phyloP scores from a whole-genome alignment of 2,329 filamentous ascomycete genomes.

The Hymenoscyphus albidus region DNA sequence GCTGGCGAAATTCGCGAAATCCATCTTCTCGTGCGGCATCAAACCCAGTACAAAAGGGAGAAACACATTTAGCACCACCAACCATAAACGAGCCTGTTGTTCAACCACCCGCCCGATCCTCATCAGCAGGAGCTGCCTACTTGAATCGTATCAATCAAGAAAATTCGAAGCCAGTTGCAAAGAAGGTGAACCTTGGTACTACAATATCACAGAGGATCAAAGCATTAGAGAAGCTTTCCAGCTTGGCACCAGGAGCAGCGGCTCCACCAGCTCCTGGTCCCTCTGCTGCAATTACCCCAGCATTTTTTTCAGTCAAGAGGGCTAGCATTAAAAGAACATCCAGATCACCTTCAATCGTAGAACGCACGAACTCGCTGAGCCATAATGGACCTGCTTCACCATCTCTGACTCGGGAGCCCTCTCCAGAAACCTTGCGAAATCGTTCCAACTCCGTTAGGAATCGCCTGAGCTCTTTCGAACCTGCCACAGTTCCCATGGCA shows the following conservation, averaged over 20 bases:
- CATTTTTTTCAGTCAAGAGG: conserved; percentile 58
- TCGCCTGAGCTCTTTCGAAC: conserved; percentile 27
- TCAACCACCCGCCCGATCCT: conserved; percentile 25
- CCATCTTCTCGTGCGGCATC: conserved; percentile 36
- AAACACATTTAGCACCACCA: conserved; percentile 39
- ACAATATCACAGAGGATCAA: conserved; percentile 95
- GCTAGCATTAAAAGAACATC: conserved; percentile 33
- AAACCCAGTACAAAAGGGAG: conserved; percentile 35
- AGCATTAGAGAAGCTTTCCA: conserved; percentile 75
- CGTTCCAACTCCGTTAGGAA: conserved; percentile 32
- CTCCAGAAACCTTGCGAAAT: conserved; percentile 41
- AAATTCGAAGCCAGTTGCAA: conserved; percentile 50
- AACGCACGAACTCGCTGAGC: conserved; percentile 38
- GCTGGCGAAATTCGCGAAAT: conserved; percentile 17
- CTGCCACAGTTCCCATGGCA: conserved; percentile 18
- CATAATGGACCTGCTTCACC: conserved; percentile 33
- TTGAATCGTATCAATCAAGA: conserved; percentile 53
- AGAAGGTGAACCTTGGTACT: conserved; percentile 79
- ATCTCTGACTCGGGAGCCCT: conserved; percentile 43
- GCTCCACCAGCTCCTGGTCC: conserved; percentile 19
- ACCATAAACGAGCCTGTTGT: conserved; percentile 22
- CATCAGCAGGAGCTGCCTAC: conserved; percentile 52
- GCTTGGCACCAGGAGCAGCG: conserved; percentile 40
- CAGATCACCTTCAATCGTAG: conserved; percentile 37
- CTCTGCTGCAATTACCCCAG: conserved; percentile 45